Conservation (phyloP, 768 basidiomycete species). For the Sistotremastrum niveocremeum region DNA sequence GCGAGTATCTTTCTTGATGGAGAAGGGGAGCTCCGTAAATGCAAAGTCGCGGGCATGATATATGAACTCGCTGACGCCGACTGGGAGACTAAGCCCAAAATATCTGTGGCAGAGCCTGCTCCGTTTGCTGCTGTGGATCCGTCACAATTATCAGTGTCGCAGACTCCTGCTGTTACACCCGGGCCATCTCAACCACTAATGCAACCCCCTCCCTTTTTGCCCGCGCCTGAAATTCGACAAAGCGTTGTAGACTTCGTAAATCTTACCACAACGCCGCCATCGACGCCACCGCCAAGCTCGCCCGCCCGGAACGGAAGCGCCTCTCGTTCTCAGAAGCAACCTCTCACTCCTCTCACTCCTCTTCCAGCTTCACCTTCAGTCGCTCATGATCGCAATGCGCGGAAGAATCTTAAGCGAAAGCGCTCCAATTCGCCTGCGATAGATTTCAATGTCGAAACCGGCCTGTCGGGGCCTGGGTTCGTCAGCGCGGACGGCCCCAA, state of each 20-base stretch:
- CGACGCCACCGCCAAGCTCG: no score
- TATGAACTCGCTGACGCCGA: constrained; percentile 70
- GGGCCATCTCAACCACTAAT: background rate
- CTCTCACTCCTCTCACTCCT: background rate
- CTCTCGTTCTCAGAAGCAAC: background rate
- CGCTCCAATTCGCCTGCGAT: background rate
- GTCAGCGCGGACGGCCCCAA: constrained; percentile 2
- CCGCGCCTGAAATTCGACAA: no score
- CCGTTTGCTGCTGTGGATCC: constrained; percentile 1
- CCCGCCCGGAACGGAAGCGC: no score
- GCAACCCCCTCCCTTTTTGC: background rate
- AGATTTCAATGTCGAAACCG: background rate
- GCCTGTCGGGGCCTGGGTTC: no score
- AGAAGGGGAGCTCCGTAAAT: constrained; percentile 32
- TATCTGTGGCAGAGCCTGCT: background rate
- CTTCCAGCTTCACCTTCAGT: background rate
- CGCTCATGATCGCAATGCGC: no score
- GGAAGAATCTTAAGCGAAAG: no score
- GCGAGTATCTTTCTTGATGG: constrained; percentile 49
- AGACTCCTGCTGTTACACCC: background rate
- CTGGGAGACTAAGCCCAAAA: constrained; percentile 30
- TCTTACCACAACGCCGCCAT: no score
- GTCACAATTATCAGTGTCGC: no score
- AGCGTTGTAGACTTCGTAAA: no score
- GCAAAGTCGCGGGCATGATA: constrained; percentile 56